Base-by-base conservation (phyloP, 2,329 filamentous ascomycete genomes). In the Neonectria coccinea region DNA sequence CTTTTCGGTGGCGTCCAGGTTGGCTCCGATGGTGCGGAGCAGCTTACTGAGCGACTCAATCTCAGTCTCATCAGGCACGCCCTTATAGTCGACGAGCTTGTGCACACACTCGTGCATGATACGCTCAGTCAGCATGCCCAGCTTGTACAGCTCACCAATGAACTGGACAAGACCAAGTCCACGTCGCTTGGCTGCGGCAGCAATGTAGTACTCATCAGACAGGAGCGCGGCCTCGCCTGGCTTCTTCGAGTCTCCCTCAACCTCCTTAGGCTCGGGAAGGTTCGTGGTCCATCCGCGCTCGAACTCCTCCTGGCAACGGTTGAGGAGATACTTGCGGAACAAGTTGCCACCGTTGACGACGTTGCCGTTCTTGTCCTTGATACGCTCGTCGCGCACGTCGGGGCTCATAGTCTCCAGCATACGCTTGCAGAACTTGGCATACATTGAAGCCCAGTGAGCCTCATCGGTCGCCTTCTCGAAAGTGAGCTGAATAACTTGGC, bases 81-180 rank as follows among this genome's bases (percentile, higher is more conserved):
- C 94, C 76, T 95, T 91, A 80, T 97, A 98, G 82, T 99, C 95
- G 71, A 99, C 92, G 68, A 99, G 88, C 82, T 97, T 97, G 83
- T 94, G 91, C 29, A 99, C 94, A 87, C 96, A 99, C 81, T 97
- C 93, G 84, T 99, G 95, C 96, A 99, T 99, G 82, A 99, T 99
- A 79, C 95, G 92, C 80, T 97, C 93, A 66, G 96, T 99, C 80
- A 99, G 88, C 96, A 99, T 99, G 78, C 92, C 91, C 66, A 99
- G 89, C 86, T 98, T 99, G 89, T 97, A 99, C 50, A 99, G 89
- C 82, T 99, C 96, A 84, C 96, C 96, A 77, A 99, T 99, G 83
- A 99, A 99, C 82, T 97, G 95, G 69, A 99, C 95, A 22, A 99
- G 88, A 90, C 96, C 96, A 69, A 99, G 92, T 82, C 96, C 96